Base-by-base conservation (phyloP, 139 green algal species). In the Diplosphaera chodatii region DNA sequence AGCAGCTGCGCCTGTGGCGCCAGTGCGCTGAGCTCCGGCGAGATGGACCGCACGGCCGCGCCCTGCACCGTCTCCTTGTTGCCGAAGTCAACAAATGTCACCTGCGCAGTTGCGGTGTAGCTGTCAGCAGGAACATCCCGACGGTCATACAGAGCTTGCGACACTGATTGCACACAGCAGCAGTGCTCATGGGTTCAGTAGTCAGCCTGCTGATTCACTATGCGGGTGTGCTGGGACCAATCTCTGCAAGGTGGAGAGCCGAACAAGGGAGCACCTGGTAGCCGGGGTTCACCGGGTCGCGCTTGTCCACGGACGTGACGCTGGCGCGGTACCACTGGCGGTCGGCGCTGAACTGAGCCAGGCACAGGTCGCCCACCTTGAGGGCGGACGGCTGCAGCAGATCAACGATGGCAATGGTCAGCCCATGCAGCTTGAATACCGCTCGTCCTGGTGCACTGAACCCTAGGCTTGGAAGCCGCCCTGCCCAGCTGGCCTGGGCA, bases 1-100 rank as follows among this genome's bases (percentile, higher is more conserved):
- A 74, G 83, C 15, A 62, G 63, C 37, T 78, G 41, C 70, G 88
- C 85, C 86, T 86, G 91, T 4, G 88, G 74, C 15, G 89, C 86
- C 72, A 94, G 86, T 27, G 91, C 87, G 0, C 87, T 75, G 40
- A 97, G 74, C 13, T 76, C 77, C 18, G 84, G 59, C 30, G 93
- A 81, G 30, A 96, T 88, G 6, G 82, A 70, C 40, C 84, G 75
- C 37, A 96, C 63, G 2, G 69, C 56, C n/a, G 67, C 63, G 64
- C 74, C 74, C 29, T 70, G 63, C 13, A 87, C 71, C 13, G 32
- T 76, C 77, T 96, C 92, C 68, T 67, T 78, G 81, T 98, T 98
- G 66, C 93, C 94, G 80, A 91, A 98, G 84, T 98, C 94, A 2
- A 97, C 80, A 79, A 97, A 98, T 67, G 86, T 93, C 34, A 76